Conservation (phyloP, 148 eudicot genomes). For the Rhododendron griersonianum region DNA sequence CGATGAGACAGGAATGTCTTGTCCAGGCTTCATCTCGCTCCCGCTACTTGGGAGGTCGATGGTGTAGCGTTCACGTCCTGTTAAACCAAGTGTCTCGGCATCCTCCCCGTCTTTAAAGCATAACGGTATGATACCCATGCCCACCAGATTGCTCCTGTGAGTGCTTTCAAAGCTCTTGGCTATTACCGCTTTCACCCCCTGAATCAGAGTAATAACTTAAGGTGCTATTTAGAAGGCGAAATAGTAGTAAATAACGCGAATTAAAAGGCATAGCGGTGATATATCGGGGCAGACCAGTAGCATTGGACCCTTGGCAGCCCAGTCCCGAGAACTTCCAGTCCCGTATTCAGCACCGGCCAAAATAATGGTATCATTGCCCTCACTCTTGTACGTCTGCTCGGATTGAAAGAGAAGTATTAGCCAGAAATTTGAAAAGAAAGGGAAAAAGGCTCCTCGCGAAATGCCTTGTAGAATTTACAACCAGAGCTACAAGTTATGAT, state of each 20-base stretch:
- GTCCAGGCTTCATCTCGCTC: slow-evolving; percentile 6
- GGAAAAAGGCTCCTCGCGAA: not conserved
- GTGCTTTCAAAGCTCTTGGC: slow-evolving; percentile 40
- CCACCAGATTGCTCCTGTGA: slow-evolving; percentile 37
- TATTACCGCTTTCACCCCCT: slow-evolving; percentile 30
- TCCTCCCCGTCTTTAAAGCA: slow-evolving; percentile 42
- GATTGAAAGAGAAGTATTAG: not conserved
- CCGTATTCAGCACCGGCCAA: slow-evolving; percentile 9
- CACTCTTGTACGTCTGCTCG: slow-evolving; percentile 7
- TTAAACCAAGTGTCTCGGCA: slow-evolving; percentile 32
- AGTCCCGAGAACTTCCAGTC: slow-evolving; percentile 10
- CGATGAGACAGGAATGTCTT: slow-evolving; percentile 21
- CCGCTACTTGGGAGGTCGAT: slow-evolving; percentile 13
- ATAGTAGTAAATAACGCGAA: not conserved
- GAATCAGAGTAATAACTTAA: not conserved
- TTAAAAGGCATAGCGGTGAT: not conserved
- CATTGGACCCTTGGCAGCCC: slow-evolving; percentile 15
- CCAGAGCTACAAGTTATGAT: not conserved
- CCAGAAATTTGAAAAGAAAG: not conserved
- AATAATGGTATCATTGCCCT: slow-evolving; percentile 9
- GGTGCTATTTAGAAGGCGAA: not conserved
- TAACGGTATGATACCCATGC: slow-evolving; percentile 41
- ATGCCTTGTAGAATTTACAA: not conserved
- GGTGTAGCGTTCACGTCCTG: slow-evolving; percentile 17
- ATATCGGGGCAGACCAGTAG: not conserved